A percentile compares a stretch with the other conserved stretches of the same genome.
phyloP scores from a whole-genome alignment of 2,329 filamentous ascomycete genomes.

The Chaetomium olivaceum region DNA sequence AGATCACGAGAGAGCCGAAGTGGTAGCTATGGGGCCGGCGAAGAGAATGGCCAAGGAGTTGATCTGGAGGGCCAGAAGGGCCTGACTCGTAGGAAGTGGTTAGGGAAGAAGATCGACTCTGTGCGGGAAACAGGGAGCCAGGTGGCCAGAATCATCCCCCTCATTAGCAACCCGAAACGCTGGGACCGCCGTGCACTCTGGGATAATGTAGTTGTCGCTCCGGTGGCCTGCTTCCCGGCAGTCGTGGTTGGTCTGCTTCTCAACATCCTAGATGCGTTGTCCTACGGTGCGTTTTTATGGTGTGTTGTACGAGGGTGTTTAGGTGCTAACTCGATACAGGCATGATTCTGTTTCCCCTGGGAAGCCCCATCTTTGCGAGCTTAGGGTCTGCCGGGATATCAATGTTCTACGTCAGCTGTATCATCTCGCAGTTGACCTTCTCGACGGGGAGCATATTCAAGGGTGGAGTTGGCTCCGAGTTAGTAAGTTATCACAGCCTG shows the following conservation, averaged over 20 bases:
- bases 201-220: conserved; percentile 63
- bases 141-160: conserved; percentile 32
- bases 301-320: background rate
- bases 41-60: conserved; percentile 33
- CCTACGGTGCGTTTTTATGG: conserved; percentile 66
- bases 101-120: conserved; percentile 37
- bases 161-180: conserved; percentile 60
- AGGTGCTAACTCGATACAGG: conserved; percentile 46
- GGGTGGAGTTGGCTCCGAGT: conserved; percentile 89
- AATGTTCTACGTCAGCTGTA: conserved; percentile 98
- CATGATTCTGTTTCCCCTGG: conserved; percentile 93
- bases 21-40: conserved; percentile 30
- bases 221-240: conserved; percentile 73
- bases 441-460: conserved; percentile 85
- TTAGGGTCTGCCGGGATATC: conserved; percentile 93
- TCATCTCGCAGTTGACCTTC: conserved; percentile 88
- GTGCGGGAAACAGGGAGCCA: conserved; percentile 28
- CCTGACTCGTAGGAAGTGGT: conserved; percentile 38
- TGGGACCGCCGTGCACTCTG: conserved; percentile 72
- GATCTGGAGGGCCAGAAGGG: conserved; percentile 57
- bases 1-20: conserved; percentile 35
- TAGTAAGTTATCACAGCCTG: conserved; percentile 55
- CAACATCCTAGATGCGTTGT: conserved; percentile 91
- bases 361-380: conserved; percentile 78
- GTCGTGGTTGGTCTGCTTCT: conserved; percentile 86